A percentile compares a stretch with the other conserved stretches of the same genome.
Evolutionary conservation across 306 rosid genomes (phyloP).

Genomic region (Sindora glabra): DNA sequence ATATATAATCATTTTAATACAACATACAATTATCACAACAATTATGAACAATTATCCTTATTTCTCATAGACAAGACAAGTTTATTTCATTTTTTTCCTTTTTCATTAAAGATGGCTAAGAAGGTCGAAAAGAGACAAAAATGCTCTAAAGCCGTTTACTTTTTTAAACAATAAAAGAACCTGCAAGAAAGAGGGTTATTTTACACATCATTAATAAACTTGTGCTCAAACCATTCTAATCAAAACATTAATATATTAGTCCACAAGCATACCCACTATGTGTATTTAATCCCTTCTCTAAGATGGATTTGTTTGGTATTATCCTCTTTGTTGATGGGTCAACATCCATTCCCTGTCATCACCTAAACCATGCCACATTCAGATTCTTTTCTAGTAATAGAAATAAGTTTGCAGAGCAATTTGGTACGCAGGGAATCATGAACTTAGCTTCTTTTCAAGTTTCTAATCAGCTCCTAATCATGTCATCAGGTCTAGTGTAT

Average conservation of each 20-base stretch:
- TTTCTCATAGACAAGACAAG: too few species aligned
- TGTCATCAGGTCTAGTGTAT: conserved; percentile 12
- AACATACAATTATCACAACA: too few species aligned
- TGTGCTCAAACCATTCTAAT: conserved; percentile 49
- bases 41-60: too few species aligned
- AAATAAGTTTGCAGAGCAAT: conserved; percentile 12
- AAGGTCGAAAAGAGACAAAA: conserved; percentile 9
- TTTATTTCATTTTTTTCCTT: conserved; percentile 22
- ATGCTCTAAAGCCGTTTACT: conserved; percentile 30
- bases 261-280: conserved; percentile 44
- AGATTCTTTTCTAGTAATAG: conserved; percentile 50
- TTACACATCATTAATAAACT: conserved; percentile 22
- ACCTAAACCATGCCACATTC: conserved; percentile 71
- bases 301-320: conserved; percentile 70
- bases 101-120: conserved; percentile 23
- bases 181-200: conserved; percentile 15
- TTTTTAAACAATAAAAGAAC: conserved; percentile 20
- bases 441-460: conserved; percentile 9
- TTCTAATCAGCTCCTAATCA: conserved; percentile 6
- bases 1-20: too few species aligned
- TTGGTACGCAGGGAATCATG: conserved; percentile 16
- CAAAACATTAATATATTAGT: conserved; percentile 35
- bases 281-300: conserved; percentile 25
- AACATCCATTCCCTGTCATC: conserved; percentile 83
- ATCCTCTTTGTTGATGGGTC: conserved; percentile 75